Percentiles rank a stretch among this genome's conserved stretches.
These are phyloP conservation scores for Russula lepida DNA, from an alignment of 768 basidiomycete species.

Conservation along the genomic window DNA sequence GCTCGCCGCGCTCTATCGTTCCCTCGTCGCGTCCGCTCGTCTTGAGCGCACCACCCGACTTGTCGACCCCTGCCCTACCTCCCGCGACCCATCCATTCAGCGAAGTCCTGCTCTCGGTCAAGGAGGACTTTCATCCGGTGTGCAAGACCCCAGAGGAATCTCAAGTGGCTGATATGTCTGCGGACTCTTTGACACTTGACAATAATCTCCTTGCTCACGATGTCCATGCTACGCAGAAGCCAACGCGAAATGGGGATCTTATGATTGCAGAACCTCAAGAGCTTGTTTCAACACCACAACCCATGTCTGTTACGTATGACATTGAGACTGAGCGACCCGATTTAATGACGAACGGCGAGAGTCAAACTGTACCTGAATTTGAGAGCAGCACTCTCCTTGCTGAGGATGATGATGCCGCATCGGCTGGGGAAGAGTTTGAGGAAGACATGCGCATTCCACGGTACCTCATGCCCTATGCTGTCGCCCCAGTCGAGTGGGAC, in stretches of 20 bases:
- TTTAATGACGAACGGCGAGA: background rate
- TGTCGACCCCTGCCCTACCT: background rate
- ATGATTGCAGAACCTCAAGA: background rate
- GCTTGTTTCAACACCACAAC: background rate
- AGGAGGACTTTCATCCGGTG: conserved; percentile 2
- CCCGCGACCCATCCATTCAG: background rate
- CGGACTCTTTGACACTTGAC: background rate
- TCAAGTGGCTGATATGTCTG: background rate
- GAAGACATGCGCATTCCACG: conserved; percentile 31
- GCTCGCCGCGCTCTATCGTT: background rate
- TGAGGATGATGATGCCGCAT: conserved; percentile 30
- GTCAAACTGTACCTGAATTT: background rate
- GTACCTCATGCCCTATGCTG: conserved; percentile 62
- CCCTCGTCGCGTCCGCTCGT: conserved; percentile 1
- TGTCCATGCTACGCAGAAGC: background rate
- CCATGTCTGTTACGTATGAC: background rate
- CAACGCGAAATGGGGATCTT: background rate
- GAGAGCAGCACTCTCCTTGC: conserved; percentile 23
- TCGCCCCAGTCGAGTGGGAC: conserved; percentile 64
- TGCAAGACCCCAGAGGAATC: background rate
- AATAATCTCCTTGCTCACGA: background rate
- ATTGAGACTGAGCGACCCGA: conserved; percentile 1
- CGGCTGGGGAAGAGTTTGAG: conserved; percentile 31
- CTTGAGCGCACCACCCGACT: background rate
- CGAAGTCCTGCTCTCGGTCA: conserved; percentile 4